Percentiles rank a stretch among this genome's conserved stretches.
phyloP scores from a whole-genome alignment of 495 filamentous ascomycete genomes.

The Xeromyces bisporus region DNA sequence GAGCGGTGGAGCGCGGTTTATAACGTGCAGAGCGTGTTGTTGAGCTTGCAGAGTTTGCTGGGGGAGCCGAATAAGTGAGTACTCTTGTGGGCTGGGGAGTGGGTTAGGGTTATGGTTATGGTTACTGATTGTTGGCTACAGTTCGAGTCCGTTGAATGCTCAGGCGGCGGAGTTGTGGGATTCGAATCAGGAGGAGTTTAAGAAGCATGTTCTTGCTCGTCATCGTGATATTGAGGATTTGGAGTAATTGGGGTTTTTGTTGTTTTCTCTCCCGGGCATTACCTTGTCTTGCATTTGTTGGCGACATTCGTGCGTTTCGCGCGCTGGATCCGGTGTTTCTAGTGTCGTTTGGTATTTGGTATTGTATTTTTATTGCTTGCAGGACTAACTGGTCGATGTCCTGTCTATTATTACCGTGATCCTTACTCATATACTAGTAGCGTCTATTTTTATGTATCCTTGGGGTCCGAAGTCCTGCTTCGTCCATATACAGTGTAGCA shows the following conservation, averaged over 20 bases:
- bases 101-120: not conserved
- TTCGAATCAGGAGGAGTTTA: conserved; percentile 71
- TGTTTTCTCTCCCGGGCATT: too few species aligned
- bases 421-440: too few species aligned
- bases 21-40: conserved; percentile 80
- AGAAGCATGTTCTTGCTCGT: conserved; percentile 49
- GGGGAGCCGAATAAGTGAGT: conserved; percentile 95
- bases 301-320: too few species aligned
- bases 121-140: conserved; percentile 18
- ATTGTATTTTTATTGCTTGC: too few species aligned
- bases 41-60: conserved; percentile 88
- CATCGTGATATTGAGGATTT: conserved; percentile 45
- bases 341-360: too few species aligned
- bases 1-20: conserved; percentile 96
- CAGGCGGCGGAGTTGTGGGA: conserved; percentile 96
- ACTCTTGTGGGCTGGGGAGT: not conserved
- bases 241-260: conserved; percentile 20
- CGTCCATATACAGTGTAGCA: too few species aligned
- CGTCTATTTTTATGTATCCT: too few species aligned
- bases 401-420: too few species aligned
- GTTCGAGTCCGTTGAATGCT: conserved; percentile 85
- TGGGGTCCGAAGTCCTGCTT: too few species aligned
- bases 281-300: too few species aligned
- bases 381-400: too few species aligned
- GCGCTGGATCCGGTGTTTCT: too few species aligned